A percentile compares a stretch with the other conserved stretches of the same genome.
phyloP scores from a whole-genome alignment of 176 grass and related monocot species.

The Neostapfia colusana region DNA sequence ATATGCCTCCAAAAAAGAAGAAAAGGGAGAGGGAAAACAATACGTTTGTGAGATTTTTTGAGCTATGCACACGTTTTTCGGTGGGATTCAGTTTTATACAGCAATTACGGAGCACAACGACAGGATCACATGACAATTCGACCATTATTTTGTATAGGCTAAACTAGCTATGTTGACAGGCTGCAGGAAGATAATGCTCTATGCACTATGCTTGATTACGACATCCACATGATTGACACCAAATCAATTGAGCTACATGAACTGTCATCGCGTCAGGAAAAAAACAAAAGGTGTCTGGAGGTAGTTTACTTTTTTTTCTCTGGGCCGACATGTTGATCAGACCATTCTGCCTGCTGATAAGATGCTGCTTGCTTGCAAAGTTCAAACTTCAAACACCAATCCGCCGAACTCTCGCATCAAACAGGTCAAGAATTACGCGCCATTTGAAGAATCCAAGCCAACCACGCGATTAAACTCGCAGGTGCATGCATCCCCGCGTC shows the following conservation, averaged over 20 bases:
- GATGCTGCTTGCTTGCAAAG: background rate
- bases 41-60: background rate
- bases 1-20: background rate
- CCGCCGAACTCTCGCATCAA: slow-evolving; percentile 9
- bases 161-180: background rate
- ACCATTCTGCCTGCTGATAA: background rate
- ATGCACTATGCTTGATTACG: background rate
- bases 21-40: background rate
- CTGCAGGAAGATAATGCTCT: background rate
- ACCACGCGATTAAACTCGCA: background rate
- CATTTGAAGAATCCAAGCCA: background rate
- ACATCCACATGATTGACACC: slow-evolving; percentile 18
- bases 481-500: background rate
- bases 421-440: background rate
- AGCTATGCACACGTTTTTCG: background rate
- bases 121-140: background rate
- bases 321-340: background rate
- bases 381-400: background rate
- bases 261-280: too few relatives aligned
- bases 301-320: too few relatives aligned
- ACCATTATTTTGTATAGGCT: background rate
- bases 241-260: background rate
- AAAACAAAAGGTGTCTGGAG: too few relatives aligned
- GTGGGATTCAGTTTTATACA: background rate
- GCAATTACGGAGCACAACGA: background rate